Evolutionary conservation across 1,139 yeast genomes (phyloP), one percentile per base, ranked within the genome.

Genomic region (Pneumocystis carinii): DNA sequence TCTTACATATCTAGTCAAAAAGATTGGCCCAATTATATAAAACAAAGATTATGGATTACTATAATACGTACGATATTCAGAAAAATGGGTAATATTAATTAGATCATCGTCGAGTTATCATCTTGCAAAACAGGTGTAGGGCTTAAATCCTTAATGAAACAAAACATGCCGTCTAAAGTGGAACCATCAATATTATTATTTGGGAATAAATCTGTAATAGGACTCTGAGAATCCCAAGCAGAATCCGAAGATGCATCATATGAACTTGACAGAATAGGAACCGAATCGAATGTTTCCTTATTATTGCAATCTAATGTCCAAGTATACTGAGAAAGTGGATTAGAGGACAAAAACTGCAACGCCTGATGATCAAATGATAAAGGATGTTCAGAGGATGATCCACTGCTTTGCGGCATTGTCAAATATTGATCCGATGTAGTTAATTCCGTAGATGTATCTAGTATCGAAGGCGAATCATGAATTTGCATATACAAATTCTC

Each of bases 131-230:
- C 32, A 15, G 55, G 55, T 48, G 55, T 48, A 24, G 55, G 55
- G 55, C 55, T 48, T 48, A 48, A 48, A 48, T 48, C 55, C 55
- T 48, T 48, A n/a, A 48, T 48, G 27, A 48, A 48, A 48, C 55
- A 48, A 48, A 48, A 48, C 55, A 48, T 48, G 32, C 55, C 55
- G 10, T 48, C 55, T 19, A 48, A 48, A 7, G 55, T 10, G 14
- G 55, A 6, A 19, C n/a, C 55, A 24, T 48, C 55, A 48, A 48
- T 24, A n/a, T 15, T 24, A 48, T 48, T 48, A 48, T 48, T 48
- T 7, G 55, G 55, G 4, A 48, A 48, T 12, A 48, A 48, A 48
- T 48, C 55, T 29, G 55, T 48, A 48, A 48, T 48, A 48, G 55
- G 55, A 24, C 55, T 48, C 24, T 48, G 55, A 6, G 55, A 48